Base-by-base conservation (phyloP, 2,329 filamentous ascomycete species). In the Basipetospora chlamydospora region DNA sequence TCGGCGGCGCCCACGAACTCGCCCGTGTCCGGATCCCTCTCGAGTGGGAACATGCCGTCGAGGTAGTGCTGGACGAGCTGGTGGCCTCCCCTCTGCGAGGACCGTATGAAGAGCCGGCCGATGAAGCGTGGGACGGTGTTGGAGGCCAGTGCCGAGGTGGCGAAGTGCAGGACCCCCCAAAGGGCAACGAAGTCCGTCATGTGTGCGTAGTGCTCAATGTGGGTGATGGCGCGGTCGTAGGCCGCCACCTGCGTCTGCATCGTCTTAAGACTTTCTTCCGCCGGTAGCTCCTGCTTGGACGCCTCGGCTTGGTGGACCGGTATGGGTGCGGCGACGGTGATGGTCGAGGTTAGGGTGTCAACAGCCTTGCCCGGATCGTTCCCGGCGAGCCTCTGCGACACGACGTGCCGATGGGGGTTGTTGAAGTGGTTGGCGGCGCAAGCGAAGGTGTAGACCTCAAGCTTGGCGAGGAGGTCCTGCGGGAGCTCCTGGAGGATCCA, bases 141-240 rank as follows among this genome's bases (percentile, higher is more conserved):
- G 1, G 52, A 55, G 13, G 46, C 48, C 49, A 57, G 53, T 11
- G 39, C 43, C 17, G 26, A 56, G 11, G 47, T 48, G 2, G 65
- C 63, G 48, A 82, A 85, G 50, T 81, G 69, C 25, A 88, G 60
- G 5, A 86, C 73, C 2, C 83, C 83, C 67, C 79, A 83, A 8
- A 75, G 59, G 4, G 80, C 70, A 3, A 88, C 80, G 44, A 84
- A 81, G 47, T 90, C 83, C 12, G 64, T 68, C 7, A 67, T 68
- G 49, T 87, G 80, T 3, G 77, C 78, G 48, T 87, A 90, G 54
- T 90, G 83, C 55, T 90, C 83, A 26, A 90, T 77, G 44, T 86
- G 67, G 5, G 69, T 65, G 35, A 88, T 76, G 3, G 70, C 69
- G 28, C 61, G 57, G 42, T 63, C 60, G 5, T 62, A 55, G 7